Evolutionary conservation across 306 rosid genomes (phyloP), one percentile per base, ranked within the genome.

Genomic region (Dalbergia cochinchinensis): DNA sequence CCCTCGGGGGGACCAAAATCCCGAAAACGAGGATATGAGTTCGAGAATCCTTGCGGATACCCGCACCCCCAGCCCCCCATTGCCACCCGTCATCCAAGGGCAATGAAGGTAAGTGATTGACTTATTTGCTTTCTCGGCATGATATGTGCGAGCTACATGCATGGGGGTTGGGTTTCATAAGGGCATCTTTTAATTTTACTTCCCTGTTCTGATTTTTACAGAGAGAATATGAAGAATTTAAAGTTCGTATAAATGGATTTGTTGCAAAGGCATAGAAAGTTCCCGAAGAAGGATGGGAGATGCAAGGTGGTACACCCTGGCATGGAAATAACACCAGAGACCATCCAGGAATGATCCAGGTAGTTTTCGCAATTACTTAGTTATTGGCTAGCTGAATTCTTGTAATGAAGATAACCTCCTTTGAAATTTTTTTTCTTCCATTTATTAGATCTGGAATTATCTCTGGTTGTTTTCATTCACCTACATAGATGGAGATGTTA

Each of bases 331-430:
- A 95, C 81, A 88, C 88, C n/a, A 91, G 97, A 89, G 99, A 95
- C 83, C 99, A 95, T 91, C 98, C 99, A 0, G 99, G 98, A 86
- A 95, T 95, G 99, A 95, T 95, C 62, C 99, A 95, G 92, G 98
- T 94, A 42, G 66, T 26, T 64, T 16, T 9, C 26, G 12, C 47
- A 19, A 13, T 34, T 20, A 57, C 73, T 44, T 62, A 10, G 51
- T 31, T 58, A 2, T 42, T 62, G 66, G 22, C 11, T 66, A 51
- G 63, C 22, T 53, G 67, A 80, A 33, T 59, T 77, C 22, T 65
- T 18, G 16, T 55, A 13, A 22, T 47, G 73, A 70, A 41, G 69
- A 55, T 60, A 16, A 37, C 83, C 53, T 35, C 68, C 42, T 67
- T 18, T 66, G 14, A 67, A 33, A 72, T 64, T 16, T 35, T 42